Evolutionary conservation across 305 asterid species (phyloP).

Genomic region (Withania somnifera): DNA sequence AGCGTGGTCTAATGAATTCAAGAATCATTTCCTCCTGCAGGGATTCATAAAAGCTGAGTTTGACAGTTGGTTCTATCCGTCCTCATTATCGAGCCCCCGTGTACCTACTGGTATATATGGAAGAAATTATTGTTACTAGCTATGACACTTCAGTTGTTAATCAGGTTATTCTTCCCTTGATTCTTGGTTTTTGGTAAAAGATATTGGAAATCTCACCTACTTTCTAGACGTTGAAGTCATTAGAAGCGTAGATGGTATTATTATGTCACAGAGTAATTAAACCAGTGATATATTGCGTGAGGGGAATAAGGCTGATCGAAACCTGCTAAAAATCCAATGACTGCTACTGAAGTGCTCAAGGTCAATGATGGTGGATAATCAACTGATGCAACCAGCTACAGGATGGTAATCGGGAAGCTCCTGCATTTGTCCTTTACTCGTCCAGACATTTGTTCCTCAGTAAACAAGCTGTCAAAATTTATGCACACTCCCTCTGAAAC

Average conservation of each 20-base stretch:
- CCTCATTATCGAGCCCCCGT: not conserved
- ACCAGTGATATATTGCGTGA: not conserved
- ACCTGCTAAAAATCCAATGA: not conserved
- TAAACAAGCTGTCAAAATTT: not conserved
- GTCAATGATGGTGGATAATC: not conserved
- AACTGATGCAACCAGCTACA: not conserved
- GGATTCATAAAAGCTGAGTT: not conserved
- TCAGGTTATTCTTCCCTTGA: not conserved
- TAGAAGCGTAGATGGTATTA: not conserved
- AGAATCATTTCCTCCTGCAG: not conserved
- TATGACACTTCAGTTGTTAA: not conserved
- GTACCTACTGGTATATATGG: not conserved
- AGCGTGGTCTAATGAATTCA: not conserved
- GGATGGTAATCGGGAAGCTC: not conserved
- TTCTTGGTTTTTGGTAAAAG: not conserved
- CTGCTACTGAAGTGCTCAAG: not conserved
- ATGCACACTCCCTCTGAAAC: not conserved
- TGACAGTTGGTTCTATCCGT: not conserved
- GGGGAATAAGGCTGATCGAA: not conserved
- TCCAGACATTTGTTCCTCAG: not conserved
- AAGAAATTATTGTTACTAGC: not conserved
- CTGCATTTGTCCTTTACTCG: not conserved
- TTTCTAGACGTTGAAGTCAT: not conserved
- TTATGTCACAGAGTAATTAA: not conserved
- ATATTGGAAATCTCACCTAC: not conserved